Evolutionary conservation across 108 stramenopile species (phyloP), one percentile per base, ranked within the genome.

Genomic region (Conticribra guillardii): DNA sequence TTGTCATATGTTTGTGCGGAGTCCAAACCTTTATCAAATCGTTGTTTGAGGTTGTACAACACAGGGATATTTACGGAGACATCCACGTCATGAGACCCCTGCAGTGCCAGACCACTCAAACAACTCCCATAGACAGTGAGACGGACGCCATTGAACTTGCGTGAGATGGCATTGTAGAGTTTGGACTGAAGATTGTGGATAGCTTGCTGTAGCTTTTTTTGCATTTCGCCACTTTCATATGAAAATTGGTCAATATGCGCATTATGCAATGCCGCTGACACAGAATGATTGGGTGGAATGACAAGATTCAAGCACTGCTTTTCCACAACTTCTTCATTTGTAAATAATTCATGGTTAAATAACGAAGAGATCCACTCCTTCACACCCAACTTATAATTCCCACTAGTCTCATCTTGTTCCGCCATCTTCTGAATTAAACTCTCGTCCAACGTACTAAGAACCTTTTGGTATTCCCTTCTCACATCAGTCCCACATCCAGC

Each of bases 41-140:
- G 37, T 30, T 75, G 52, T 47, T 88, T 76, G n/a, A 81, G 24
- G 29, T 26, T n/a, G 24, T 71, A 58, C 22, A 80, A 54, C 52
- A 64, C 63, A 18, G 85, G 85, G 5, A 89, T 65, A 44, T 85
- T 69, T 23, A 93, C 54, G 14, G 79, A 82, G 9, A 90, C 46
- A 52, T 93, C 92, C 1, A 93, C 92, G 71, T 93, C 92, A 44
- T 88, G 83, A 24, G 69, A 76, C n/a, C 82, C 75, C 9, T 86
- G 86, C 33, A 89, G 53, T 15, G 88, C 79, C 46, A 92, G 79
- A 32, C 88, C 86, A 0, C 83, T 83, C 26, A 89, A 53, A 50
- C 89, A 90, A 58, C 86, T 87, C 4, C 92, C 92, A 59, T 93
- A 93, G 21, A 90, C 84, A 18, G 67, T 79, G 23, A 88, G 47